These are phyloP conservation scores for Calamus simplicifolius DNA, from an alignment of 176 grass and related monocot species.

Conservation along the genomic window DNA sequence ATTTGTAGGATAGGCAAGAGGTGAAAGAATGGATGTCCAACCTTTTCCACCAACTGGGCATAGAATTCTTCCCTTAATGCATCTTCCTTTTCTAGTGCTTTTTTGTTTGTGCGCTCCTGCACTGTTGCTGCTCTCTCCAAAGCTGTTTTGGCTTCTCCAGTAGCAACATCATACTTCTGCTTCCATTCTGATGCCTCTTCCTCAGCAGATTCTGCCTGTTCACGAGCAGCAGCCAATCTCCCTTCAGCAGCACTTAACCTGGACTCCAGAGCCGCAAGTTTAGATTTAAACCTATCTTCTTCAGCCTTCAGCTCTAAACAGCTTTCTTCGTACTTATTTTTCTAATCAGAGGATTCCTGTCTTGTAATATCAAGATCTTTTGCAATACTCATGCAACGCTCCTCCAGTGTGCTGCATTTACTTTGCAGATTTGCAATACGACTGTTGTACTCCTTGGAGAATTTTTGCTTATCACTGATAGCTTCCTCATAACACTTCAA, in stretches of 20 bases:
- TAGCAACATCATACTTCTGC: slow-evolving; percentile 58
- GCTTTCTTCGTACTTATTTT: slow-evolving; percentile 43
- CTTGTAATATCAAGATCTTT: slow-evolving; percentile 53
- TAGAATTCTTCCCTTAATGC: slow-evolving; percentile 47
- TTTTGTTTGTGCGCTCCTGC: slow-evolving; percentile 58
- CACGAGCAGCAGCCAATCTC: slow-evolving; percentile 51
- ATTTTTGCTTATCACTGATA: slow-evolving; percentile 52
- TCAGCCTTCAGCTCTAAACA: slow-evolving; percentile 29
- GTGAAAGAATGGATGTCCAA: slow-evolving; percentile 30
- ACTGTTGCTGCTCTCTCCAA: slow-evolving; percentile 54
- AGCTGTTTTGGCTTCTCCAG: slow-evolving; percentile 57
- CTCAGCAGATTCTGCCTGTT: slow-evolving; percentile 49
- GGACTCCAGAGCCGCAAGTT: slow-evolving; percentile 36
- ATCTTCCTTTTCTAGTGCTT: slow-evolving; percentile 67
- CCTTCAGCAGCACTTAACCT: slow-evolving; percentile 46
- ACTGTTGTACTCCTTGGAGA: slow-evolving; percentile 44
- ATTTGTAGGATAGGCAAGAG: background rate
- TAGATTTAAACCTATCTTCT: slow-evolving; percentile 33
- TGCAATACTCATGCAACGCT: slow-evolving; percentile 39
- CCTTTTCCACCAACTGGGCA: slow-evolving; percentile 53
- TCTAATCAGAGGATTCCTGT: slow-evolving; percentile 55
- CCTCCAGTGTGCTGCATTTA: slow-evolving; percentile 69
- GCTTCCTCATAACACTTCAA: slow-evolving; percentile 54
- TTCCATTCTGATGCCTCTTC: slow-evolving; percentile 71
- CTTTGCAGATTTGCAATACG: slow-evolving; percentile 52